Conservation (phyloP, 163 green algal genomes). For the Scenedesmus sp. region DNA sequence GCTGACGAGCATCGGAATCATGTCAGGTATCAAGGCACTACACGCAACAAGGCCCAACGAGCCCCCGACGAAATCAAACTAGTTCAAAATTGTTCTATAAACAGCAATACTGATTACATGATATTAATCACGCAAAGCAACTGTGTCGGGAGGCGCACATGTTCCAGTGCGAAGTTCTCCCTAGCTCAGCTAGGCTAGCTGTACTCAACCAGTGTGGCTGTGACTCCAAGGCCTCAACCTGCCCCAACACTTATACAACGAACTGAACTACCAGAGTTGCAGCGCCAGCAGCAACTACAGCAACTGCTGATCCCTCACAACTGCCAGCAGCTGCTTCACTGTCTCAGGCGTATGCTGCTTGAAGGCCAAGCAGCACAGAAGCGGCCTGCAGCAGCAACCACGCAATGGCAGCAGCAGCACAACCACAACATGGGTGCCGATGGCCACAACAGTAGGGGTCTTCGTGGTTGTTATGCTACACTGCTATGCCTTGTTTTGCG, state of each 20-base stretch:
- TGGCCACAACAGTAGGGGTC: too few relatives aligned
- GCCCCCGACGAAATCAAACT: not conserved
- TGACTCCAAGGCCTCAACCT: too few relatives aligned
- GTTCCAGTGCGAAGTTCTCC: not conserved
- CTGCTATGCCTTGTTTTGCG: too few relatives aligned
- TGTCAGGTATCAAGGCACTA: not conserved
- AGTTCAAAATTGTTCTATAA: too few relatives aligned
- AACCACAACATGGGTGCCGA: too few relatives aligned
- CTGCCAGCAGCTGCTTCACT: conserved; percentile 56
- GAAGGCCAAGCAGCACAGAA: conserved; percentile 54
- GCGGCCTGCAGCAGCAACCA: conserved; percentile 41
- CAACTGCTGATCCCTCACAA: conserved; percentile 46
- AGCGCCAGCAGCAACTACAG: not conserved
- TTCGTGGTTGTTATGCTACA: too few relatives aligned
- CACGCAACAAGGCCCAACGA: too few relatives aligned
- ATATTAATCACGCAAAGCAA: not conserved
- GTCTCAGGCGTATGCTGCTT: conserved; percentile 31
- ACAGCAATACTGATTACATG: too few relatives aligned
- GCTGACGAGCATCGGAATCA: not conserved
- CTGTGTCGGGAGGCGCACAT: not conserved
- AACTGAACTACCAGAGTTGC: too few relatives aligned
- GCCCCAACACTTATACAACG: not conserved
- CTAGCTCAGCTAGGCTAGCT: not conserved
- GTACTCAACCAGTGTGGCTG: not conserved
- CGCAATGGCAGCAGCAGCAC: not conserved